These are phyloP conservation scores for Platismatia glauca DNA, from an alignment of 495 filamentous ascomycete species.

Conservation along the genomic window DNA sequence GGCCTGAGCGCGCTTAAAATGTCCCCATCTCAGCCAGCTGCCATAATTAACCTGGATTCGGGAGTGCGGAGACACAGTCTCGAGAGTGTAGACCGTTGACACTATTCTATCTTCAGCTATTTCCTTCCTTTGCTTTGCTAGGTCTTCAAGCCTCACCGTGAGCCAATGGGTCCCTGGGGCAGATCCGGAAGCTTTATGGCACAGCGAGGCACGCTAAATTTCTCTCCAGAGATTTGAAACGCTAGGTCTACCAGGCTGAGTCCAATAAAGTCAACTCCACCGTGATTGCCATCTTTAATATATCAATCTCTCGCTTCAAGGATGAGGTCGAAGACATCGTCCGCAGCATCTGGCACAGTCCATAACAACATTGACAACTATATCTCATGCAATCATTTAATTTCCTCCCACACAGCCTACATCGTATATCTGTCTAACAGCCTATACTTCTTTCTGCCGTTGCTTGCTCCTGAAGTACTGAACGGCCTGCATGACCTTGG, in stretches of 20 bases:
- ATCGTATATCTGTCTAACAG: constrained; percentile 1
- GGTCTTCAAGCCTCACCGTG: constrained; percentile 6
- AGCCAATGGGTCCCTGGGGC: constrained; percentile 8
- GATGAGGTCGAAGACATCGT: constrained; percentile 17
- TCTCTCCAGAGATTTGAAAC: constrained; percentile 13
- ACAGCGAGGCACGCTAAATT: constrained; percentile 13
- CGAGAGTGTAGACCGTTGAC: not conserved
- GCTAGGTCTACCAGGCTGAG: constrained; percentile 19
- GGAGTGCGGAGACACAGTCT: not conserved
- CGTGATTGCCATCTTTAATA: constrained; percentile 6
- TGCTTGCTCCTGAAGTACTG: constrained; percentile 5
- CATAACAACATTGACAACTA: not conserved
- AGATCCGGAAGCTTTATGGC: constrained; percentile 10
- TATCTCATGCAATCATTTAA: constrained; percentile 12
- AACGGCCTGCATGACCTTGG: constrained; percentile 16
- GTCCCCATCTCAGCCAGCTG: not conserved
- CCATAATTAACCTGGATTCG: not conserved
- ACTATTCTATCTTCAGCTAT: constrained; percentile 6
- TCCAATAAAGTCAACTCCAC: constrained; percentile 12
- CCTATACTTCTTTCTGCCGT: constrained; percentile 12
- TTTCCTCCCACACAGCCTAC: constrained; percentile 19
- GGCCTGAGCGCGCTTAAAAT: not conserved
- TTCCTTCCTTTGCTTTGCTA: not conserved
- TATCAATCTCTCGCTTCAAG: constrained; percentile 17
- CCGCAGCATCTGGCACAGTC: constrained; percentile 26